Conservation (phyloP, 2,329 filamentous ascomycete genomes). For the Colletotrichum sp. region DNA sequence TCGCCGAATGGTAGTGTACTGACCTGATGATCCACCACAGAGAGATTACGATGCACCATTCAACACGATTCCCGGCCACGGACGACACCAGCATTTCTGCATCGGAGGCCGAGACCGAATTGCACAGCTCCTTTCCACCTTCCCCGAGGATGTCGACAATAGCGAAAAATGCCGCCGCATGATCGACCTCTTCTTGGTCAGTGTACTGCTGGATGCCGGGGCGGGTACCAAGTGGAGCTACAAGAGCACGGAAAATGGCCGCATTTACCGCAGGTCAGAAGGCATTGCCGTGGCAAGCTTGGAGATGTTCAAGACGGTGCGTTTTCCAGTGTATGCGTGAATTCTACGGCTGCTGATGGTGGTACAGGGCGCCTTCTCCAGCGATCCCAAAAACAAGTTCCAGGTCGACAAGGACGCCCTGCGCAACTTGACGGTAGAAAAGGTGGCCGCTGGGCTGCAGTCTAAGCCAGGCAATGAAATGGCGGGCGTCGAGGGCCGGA, state of each 20-base stretch:
- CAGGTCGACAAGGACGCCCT: conserved; percentile 90
- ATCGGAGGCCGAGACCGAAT: conserved; percentile 79
- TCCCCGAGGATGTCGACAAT: conserved; percentile 71
- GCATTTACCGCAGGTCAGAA: conserved; percentile 83
- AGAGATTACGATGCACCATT: conserved; percentile 62
- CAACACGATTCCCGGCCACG: conserved; percentile 79
- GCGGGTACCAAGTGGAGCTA: conserved; percentile 92
- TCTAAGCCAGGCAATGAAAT: conserved; percentile 81
- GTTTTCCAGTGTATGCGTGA: conserved; percentile 18
- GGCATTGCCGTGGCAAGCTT: conserved; percentile 78
- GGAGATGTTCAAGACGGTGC: conserved; percentile 88
- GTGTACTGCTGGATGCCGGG: conserved; percentile 84
- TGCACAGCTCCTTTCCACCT: conserved; percentile 72
- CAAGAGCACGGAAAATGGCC: conserved; percentile 87
- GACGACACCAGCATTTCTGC: conserved; percentile 83
- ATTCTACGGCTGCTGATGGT: neutral
- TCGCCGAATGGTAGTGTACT: neutral
- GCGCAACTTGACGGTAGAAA: conserved; percentile 73
- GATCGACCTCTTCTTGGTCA: conserved; percentile 79
- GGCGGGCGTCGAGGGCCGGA: conserved; percentile 83
- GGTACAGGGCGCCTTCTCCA: conserved; percentile 78
- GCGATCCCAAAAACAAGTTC: conserved; percentile 78
- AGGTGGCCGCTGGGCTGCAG: conserved; percentile 83
- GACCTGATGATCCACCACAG: conserved; percentile 31
- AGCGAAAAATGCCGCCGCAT: conserved; percentile 77